Evolutionary conservation across 805 yeast species (phyloP), one percentile per base, ranked within the genome.

Genomic region (Yarrowia deformans): DNA sequence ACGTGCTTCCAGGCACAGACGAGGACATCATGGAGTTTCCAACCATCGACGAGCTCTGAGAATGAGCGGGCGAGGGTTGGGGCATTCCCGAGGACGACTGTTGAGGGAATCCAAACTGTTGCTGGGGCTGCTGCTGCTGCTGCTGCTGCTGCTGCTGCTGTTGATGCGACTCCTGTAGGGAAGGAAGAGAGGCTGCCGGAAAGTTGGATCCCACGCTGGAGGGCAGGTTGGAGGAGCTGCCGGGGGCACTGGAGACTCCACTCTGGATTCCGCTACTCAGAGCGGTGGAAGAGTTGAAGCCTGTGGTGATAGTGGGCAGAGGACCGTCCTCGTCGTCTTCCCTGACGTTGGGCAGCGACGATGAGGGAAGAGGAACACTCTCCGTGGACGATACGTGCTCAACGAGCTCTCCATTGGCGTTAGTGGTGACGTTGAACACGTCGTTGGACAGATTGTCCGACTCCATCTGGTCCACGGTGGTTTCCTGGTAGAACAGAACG

Each of bases 401-500:
- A 7, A 60, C 52, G 35, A 60, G 66, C 40, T 60, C 66, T 1
- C 66, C 66, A 16, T 45, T 45, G 52, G 66, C 50, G 52, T 43
- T 45, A 5, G 66, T 43, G 16, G 66, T 45, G 14, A 60, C 66
- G 52, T 60, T 60, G 42, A 60, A 60, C 52, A 60, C 66, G 42
- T 60, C 66, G 42, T 60, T 60, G 40, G 66, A 35, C n/a, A 45
- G 61, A 19, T 67, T 67, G 37, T 67, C 69, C n/a, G 61, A 40
- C 40, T 52, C 69, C 60, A 66, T 50, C 52, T 66, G 69, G 19
- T 45, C 64, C 10, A 69, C 70, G 8, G 76, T 69, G 29, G 83
- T 81, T 71, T 87, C 88, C 73, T 86, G 88, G 78, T 94, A 94
- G 74, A 93, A 91, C 67, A 95, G 80, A 35, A 95, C 88, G 78